Conservation (phyloP, 768 basidiomycete genomes). For the Roridomyces roridus region DNA sequence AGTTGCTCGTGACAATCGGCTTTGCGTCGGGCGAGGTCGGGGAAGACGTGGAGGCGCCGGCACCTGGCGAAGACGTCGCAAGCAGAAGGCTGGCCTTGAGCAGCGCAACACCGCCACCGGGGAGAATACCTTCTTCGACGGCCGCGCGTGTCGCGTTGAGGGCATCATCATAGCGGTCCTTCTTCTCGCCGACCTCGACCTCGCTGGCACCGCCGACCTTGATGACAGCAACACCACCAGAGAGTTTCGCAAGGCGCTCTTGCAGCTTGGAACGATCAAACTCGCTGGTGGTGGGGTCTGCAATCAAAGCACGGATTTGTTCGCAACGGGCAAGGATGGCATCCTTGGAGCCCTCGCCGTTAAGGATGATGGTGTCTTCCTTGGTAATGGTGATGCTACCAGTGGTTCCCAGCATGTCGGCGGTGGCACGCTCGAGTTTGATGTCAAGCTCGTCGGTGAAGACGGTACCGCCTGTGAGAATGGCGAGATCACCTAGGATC, state of each 20-base stretch:
- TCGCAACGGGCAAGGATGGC: constrained; percentile 93
- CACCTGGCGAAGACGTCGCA: constrained; percentile 56
- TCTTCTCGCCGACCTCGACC: constrained; percentile 99
- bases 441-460: constrained; percentile 97
- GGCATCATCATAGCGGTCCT: constrained; percentile 97
- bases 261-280: constrained; percentile 96
- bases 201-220: constrained; percentile 94
- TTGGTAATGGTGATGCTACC: constrained; percentile 95
- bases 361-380: constrained; percentile 96
- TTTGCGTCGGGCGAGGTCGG: constrained; percentile 63
- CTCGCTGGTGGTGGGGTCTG: constrained; percentile 86
- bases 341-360: constrained; percentile 92
- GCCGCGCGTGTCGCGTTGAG: constrained; percentile 98
- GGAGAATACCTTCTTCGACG: constrained; percentile 98
- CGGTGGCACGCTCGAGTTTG: constrained; percentile 91
- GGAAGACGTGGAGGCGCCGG: constrained; percentile 52
- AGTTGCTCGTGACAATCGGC: constrained; percentile 84
- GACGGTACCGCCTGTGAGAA: constrained; percentile 97
- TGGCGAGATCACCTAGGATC: constrained; percentile 95
- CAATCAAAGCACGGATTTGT: constrained; percentile 87
- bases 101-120: constrained; percentile 94
- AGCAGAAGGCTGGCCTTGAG: constrained; percentile 84
- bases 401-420: constrained; percentile 89
- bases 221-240: constrained; percentile 97
- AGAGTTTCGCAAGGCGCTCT: constrained; percentile 95